phyloP scores from a whole-genome alignment of 768 basidiomycete genomes.

The Rhizopogon vesiculosus region DNA sequence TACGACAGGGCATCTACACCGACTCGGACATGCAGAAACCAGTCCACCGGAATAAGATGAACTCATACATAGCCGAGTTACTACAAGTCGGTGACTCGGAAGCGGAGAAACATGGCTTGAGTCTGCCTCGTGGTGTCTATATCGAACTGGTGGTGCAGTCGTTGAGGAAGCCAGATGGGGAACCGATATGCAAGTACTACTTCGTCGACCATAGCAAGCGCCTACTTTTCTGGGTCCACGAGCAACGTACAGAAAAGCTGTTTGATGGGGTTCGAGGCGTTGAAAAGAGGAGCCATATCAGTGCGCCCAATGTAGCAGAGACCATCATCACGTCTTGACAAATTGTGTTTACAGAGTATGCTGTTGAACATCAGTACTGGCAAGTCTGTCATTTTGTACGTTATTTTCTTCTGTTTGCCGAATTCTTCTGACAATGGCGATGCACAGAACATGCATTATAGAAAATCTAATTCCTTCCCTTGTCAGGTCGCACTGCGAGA shows the following conservation, averaged over 20 bases:
- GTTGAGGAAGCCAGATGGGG: not conserved
- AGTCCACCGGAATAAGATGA: not conserved
- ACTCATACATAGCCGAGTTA: not conserved
- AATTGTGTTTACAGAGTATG: slow-evolving; percentile 9
- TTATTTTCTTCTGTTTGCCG: not conserved
- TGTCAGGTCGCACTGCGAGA: slow-evolving; percentile 7
- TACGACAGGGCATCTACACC: slow-evolving; percentile 37
- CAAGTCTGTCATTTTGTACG: not conserved
- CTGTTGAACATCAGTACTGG: slow-evolving; percentile 20
- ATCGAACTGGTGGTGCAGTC: not conserved
- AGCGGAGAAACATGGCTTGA: not conserved
- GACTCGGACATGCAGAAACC: slow-evolving; percentile 36
- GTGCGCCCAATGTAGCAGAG: slow-evolving; percentile 21
- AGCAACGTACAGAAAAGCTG: slow-evolving; percentile 27
- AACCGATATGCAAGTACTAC: slow-evolving; percentile 30
- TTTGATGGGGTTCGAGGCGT: slow-evolving; percentile 34
- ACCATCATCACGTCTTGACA: not conserved
- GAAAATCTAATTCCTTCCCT: not conserved
- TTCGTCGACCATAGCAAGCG: slow-evolving; percentile 38
- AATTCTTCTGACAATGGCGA: not conserved
- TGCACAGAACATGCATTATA: not conserved
- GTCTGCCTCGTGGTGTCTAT: no score
- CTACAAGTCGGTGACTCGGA: not conserved
- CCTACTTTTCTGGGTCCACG: slow-evolving; percentile 44
- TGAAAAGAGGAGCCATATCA: slow-evolving; percentile 31